Evolutionary conservation across 305 asterid genomes (phyloP).

Genomic region (Fraxinus greggii): DNA sequence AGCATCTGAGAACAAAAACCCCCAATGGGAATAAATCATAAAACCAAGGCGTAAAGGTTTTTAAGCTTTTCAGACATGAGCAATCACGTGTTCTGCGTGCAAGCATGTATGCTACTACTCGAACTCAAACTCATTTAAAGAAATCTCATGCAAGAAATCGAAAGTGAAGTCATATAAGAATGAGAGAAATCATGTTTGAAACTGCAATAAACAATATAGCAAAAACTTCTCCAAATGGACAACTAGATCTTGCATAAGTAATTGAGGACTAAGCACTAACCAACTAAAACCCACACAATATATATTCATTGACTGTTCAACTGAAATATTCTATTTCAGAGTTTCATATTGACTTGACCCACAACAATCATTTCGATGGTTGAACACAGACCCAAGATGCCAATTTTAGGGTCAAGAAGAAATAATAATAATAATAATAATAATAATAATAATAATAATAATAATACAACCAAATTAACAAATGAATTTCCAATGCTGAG

Average conservation of each 20-base stretch:
- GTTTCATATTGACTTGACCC: neutral
- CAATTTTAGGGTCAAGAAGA: constrained; percentile 19
- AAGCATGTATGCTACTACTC: neutral
- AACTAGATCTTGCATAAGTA: constrained; percentile 8
- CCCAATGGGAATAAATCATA: neutral
- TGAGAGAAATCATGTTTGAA: neutral
- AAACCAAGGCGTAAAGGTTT: neutral
- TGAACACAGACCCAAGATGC: constrained; percentile 11
- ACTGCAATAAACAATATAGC: constrained; percentile 14
- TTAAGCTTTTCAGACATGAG: neutral
- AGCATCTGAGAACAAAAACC: constrained; percentile 47
- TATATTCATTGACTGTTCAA: constrained; percentile 11
- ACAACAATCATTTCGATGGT: neutral
- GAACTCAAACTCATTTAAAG: constrained; percentile 18
- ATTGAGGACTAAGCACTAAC: neutral
- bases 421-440: constrained; percentile 7
- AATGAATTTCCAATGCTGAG: constrained; percentile 9
- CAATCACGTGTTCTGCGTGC: neutral
- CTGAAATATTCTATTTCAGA: constrained; percentile 4
- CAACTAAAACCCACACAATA: neutral
- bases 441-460: neutral
- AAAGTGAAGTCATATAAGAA: constrained; percentile 1
- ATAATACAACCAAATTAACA: neutral
- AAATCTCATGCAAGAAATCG: constrained; percentile 1
- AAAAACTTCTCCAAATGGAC: constrained; percentile 9